phyloP scores from a whole-genome alignment of 371 early-diverging fungal species.

The Rhizopus stolonifer region DNA sequence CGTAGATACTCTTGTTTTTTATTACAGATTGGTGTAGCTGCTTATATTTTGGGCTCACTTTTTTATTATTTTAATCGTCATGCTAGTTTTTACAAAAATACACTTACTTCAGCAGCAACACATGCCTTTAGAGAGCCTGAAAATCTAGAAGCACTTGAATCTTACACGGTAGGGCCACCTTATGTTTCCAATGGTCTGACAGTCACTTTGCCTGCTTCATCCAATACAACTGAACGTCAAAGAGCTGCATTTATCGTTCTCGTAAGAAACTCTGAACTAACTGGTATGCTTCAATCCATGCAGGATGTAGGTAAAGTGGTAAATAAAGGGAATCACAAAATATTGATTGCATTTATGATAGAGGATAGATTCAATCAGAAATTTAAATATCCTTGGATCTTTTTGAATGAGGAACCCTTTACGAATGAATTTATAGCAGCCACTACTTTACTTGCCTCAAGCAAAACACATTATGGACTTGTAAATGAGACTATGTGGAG shows the following conservation, averaged over 20 bases:
- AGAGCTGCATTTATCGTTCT: slow-evolving; percentile 64
- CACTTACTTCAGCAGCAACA: background rate
- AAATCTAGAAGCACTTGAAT: background rate
- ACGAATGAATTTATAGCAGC: slow-evolving; percentile 51
- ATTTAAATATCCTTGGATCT: slow-evolving; percentile 82
- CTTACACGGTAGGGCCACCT: slow-evolving; percentile 31
- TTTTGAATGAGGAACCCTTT: slow-evolving; percentile 76
- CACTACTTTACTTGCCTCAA: slow-evolving; percentile 46
- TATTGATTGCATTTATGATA: too few relatives aligned
- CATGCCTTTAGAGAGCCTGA: background rate
- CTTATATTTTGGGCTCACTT: slow-evolving; percentile 17
- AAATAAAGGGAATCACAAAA: background rate
- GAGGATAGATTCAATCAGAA: slow-evolving; percentile 78
- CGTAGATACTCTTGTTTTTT: slow-evolving; percentile 26
- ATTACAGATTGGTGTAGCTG: slow-evolving; percentile 15
- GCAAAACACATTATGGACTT: slow-evolving; percentile 50
- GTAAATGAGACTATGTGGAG: slow-evolving; percentile 75
- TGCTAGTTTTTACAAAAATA: background rate
- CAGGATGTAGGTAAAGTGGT: slow-evolving; percentile 20
- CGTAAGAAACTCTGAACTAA: slow-evolving; percentile 73
- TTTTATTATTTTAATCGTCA: slow-evolving; percentile 16
- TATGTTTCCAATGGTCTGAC: slow-evolving; percentile 25
- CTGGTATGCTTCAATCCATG: slow-evolving; percentile 67
- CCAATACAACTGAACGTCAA: slow-evolving; percentile 38
- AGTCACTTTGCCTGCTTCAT: slow-evolving; percentile 26